phyloP scores from a whole-genome alignment of 169 alveolate genomes.

The Amoebophrya sp. region DNA sequence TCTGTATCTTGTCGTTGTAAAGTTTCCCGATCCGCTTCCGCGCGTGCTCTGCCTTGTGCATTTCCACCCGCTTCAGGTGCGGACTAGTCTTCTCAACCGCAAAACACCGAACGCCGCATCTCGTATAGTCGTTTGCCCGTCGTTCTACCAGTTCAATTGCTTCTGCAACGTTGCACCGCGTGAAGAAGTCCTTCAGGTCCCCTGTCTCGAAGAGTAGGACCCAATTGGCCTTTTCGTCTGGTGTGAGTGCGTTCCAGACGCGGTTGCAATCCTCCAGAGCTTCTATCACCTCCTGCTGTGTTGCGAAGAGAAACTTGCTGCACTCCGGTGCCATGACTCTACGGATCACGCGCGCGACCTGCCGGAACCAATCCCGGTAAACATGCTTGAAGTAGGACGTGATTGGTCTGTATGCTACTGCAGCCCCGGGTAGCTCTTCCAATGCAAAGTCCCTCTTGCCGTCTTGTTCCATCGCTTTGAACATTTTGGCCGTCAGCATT shows the following conservation, averaged over 20 bases:
- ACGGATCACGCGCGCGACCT: background rate
- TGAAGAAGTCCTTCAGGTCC: slow-evolving; percentile 5
- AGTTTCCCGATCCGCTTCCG: background rate
- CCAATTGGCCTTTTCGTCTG: background rate
- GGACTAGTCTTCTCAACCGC: background rate
- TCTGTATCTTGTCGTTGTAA: background rate
- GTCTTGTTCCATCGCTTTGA: background rate
- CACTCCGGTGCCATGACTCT: background rate
- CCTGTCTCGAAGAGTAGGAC: background rate
- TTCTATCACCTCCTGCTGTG: background rate
- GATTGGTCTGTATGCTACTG: background rate
- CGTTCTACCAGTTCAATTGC: background rate
- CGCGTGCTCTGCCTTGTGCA: background rate
- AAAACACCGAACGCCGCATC: background rate
- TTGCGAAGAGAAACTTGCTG: background rate
- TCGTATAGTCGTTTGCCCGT: background rate
- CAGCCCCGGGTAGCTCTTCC: background rate
- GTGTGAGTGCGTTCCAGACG: background rate
- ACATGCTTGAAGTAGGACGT: background rate
- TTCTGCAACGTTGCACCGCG: background rate
- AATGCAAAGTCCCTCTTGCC: background rate
- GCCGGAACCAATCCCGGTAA: background rate
- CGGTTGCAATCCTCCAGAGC: background rate
- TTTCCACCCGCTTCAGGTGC: background rate
- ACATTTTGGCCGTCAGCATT: background rate